Percentiles rank a stretch among this genome's conserved stretches.
Evolutionary conservation across 192 early-diverging fungal genomes (phyloP).

Genomic region (Backusella australiensis): DNA sequence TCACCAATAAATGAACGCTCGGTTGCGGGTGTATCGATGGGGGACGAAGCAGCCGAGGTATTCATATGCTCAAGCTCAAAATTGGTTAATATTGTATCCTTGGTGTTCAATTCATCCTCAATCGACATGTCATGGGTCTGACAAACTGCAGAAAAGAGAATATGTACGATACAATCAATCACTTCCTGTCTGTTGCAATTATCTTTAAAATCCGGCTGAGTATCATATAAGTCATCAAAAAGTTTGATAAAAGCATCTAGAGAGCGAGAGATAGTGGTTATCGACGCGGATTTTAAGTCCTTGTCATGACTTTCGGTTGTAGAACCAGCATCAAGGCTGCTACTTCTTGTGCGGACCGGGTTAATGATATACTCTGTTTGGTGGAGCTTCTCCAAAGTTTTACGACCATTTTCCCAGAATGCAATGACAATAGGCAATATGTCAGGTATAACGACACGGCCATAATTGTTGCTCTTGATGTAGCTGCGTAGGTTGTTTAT

Average conservation of each 20-base stretch:
- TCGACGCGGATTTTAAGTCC: not conserved
- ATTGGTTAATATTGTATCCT: conserved; percentile 29
- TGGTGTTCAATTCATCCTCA: conserved; percentile 45
- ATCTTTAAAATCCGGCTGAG: conserved; percentile 45
- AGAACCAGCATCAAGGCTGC: not conserved
- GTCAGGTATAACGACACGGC: conserved; percentile 39
- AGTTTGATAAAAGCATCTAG: conserved; percentile 11
- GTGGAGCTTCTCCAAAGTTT: not conserved
- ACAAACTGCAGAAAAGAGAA: conserved; percentile 56
- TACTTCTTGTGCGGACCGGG: not conserved
- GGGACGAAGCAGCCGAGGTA: conserved; percentile 4
- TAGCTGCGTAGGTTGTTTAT: conserved; percentile 45
- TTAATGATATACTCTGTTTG: not conserved
- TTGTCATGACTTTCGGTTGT: not conserved
- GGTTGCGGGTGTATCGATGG: not conserved
- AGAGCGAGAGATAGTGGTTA: not conserved
- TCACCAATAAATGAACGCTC: not conserved
- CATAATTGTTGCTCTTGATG: conserved; percentile 31
- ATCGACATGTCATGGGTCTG: conserved; percentile 35
- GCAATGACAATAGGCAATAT: conserved; percentile 46
- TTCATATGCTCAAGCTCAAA: conserved; percentile 17
- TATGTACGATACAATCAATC: conserved; percentile 49
- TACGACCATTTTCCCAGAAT: conserved; percentile 28
- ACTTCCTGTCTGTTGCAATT: conserved; percentile 46
- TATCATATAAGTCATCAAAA: conserved; percentile 17